phyloP scores from a whole-genome alignment of 2,329 filamentous ascomycete species.

The Purpureocillium lavendulum region DNA sequence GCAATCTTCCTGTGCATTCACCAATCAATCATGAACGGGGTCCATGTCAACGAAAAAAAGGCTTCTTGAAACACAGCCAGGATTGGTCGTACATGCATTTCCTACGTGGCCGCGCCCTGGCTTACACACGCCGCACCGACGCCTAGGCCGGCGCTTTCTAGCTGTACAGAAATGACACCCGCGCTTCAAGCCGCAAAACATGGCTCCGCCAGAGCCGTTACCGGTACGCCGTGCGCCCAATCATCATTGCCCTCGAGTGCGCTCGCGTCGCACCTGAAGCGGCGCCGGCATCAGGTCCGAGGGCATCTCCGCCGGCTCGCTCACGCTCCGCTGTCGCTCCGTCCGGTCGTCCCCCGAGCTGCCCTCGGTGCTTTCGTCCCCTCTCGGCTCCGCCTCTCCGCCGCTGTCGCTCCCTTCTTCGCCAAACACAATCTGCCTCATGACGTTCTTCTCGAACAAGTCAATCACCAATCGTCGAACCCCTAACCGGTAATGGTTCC shows the following conservation, averaged over 20 bases:
- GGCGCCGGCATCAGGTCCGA: conserved; percentile 24
- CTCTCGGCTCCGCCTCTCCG: conserved; percentile 35
- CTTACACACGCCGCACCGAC: too few relatives aligned
- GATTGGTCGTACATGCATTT: too few relatives aligned
- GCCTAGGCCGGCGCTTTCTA: too few relatives aligned
- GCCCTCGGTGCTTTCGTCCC: conserved; percentile 53
- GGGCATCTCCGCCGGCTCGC: conserved; percentile 28
- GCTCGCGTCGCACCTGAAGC: conserved; percentile 20
- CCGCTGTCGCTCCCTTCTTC: conserved; percentile 57
- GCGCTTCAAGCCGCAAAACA: too few relatives aligned
- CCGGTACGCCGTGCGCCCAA: not conserved
- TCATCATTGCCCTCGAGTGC: not conserved
- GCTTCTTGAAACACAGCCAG: too few relatives aligned
- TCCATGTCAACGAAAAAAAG: too few relatives aligned
- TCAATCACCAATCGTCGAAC: conserved; percentile 88
- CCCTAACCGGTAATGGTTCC: conserved; percentile 79
- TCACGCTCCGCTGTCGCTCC: conserved; percentile 49
- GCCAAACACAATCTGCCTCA: conserved; percentile 76
- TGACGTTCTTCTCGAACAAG: conserved; percentile 83
- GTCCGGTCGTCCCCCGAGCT: conserved; percentile 45
- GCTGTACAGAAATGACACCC: too few relatives aligned
- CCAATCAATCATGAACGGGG: too few relatives aligned
- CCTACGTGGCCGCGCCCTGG: too few relatives aligned
- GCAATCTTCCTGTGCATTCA: too few relatives aligned
- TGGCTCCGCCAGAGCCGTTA: not conserved